Base-by-base conservation (phyloP, 148 eudicot species). In the Arbutus unedo region DNA sequence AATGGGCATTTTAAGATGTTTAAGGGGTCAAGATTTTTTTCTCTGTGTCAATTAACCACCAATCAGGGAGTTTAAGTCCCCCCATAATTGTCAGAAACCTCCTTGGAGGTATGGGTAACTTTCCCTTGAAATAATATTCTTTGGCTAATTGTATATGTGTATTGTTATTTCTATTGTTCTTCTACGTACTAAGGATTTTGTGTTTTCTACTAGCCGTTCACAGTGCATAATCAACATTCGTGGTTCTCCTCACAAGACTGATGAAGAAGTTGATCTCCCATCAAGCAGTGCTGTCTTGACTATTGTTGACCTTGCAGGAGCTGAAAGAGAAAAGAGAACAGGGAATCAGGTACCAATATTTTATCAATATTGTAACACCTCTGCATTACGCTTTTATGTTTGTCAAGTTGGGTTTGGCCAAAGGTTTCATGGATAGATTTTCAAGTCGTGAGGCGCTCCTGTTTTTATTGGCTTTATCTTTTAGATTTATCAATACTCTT, bases 291-390 rank as follows among this genome's bases (percentile, higher is more conserved):
- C 88, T 82, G 80, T 88, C 51, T 87, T 96, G 91, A 96, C 98
- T 70, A 91, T 96, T 82, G 97, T 96, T 89, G 98, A 96, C 83
- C 94, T 96, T 77, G 99, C 98, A 74, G 99, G 99, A 82, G 95
- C 99, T 48, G 99, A 96, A 87, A 94, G 98, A 84, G 98, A 94
- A 77, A 94, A 86, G 87, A 94, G 88, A 86, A 96, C 97, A 60
- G 95, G 98, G 75, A 96, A 94, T 85, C 93, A 94, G 99, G 99
- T 89, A 71, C 82, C 3, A 4, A 45, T 31, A n/a, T 21, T 77
- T 5, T 79, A 2, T 45, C 14, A 47, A 44, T 45, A 8, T 21
- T 19, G 47, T 43, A 5, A 62, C 60, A 76, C 59, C 45, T 51
- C 4, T 23, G 44, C 18, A 18, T 55, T 77, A 60, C n/a, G 18